These are phyloP conservation scores for Infundibulicybe gibba DNA, from an alignment of 768 basidiomycete genomes.

Conservation along the genomic window DNA sequence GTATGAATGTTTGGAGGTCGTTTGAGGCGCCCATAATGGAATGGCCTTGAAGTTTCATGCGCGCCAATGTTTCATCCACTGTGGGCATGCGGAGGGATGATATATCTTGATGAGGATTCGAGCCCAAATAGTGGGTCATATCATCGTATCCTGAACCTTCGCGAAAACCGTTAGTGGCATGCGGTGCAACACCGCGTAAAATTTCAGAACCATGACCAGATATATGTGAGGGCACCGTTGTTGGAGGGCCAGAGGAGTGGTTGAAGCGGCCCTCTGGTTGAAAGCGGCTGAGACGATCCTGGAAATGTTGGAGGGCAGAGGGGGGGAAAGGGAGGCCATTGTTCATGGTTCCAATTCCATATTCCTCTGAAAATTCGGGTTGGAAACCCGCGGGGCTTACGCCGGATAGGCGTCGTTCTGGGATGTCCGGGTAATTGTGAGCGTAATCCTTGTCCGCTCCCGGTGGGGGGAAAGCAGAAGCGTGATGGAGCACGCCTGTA, in stretches of 20 bases:
- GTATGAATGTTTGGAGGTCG: constrained; percentile 79
- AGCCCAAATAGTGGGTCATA: constrained; percentile 52
- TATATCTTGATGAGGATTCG: constrained; percentile 52
- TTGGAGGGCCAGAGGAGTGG: constrained; percentile 35
- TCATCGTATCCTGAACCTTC: constrained; percentile 55
- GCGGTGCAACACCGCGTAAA: constrained; percentile 67
- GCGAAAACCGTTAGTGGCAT: constrained; percentile 62
- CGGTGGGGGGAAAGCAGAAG: constrained; percentile 49
- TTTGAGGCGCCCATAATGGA: constrained; percentile 58
- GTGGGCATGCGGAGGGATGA: constrained; percentile 52
- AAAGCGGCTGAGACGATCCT: constrained; percentile 55
- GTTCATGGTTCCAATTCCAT: constrained; percentile 45
- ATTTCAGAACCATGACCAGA: constrained; percentile 44
- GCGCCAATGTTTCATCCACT: constrained; percentile 59
- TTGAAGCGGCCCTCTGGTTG: constrained; percentile 49
- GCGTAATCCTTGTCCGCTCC: constrained; percentile 10
- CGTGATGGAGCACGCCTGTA: constrained; percentile 53
- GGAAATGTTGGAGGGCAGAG: constrained; percentile 52
- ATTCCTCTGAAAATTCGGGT: constrained; percentile 64
- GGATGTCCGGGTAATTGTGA: constrained; percentile 53
- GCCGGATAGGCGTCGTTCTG: constrained; percentile 55
- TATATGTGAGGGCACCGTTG: constrained; percentile 38
- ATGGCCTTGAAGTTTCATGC: constrained; percentile 59
- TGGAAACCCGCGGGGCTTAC: constrained; percentile 44
- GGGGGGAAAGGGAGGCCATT: constrained; percentile 44